phyloP scores from a whole-genome alignment of 2,329 filamentous ascomycete genomes.

The Neodidymelliopsis sp. region DNA sequence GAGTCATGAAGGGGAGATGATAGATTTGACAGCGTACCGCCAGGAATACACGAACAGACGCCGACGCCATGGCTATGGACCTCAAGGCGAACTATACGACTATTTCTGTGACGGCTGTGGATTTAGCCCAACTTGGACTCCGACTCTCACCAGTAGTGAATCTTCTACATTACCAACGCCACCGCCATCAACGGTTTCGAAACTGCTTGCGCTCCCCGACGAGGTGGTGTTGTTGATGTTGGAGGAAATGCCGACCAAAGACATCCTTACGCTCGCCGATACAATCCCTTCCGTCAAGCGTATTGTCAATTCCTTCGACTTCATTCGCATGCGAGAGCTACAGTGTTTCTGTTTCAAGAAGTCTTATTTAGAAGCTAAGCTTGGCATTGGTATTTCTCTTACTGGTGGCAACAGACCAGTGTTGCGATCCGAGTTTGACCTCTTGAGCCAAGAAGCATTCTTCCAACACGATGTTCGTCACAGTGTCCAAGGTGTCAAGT shows the following conservation, averaged over 20 bases:
- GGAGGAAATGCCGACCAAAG: conserved; percentile 33
- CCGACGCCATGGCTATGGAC: background rate
- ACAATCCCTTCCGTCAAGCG: conserved; percentile 49
- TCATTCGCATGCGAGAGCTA: conserved; percentile 55
- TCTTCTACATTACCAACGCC: background rate
- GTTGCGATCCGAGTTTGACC: conserved; percentile 59
- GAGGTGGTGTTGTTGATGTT: conserved; percentile 51
- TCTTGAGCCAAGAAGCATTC: conserved; percentile 56
- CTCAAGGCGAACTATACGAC: background rate
- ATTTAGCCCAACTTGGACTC: background rate
- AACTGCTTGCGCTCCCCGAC: conserved; percentile 48
- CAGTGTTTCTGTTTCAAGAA: conserved; percentile 59
- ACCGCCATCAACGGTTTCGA: background rate
- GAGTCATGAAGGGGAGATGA: conserved; percentile 28
- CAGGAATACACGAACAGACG: background rate
- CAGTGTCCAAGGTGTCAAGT: conserved; percentile 55
- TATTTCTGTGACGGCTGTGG: conserved; percentile 6
- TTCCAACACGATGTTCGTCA: conserved; percentile 43
- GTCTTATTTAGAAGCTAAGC: conserved; percentile 47
- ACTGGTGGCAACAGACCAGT: conserved; percentile 28
- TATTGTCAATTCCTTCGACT: conserved; percentile 45
- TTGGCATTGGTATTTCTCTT: conserved; percentile 55
- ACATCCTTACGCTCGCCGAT: conserved; percentile 49
- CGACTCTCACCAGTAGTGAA: background rate
- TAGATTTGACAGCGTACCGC: conserved; percentile 34